phyloP scores from a whole-genome alignment of 2,329 filamentous ascomycete genomes.

The Fusarium cyanostomum region DNA sequence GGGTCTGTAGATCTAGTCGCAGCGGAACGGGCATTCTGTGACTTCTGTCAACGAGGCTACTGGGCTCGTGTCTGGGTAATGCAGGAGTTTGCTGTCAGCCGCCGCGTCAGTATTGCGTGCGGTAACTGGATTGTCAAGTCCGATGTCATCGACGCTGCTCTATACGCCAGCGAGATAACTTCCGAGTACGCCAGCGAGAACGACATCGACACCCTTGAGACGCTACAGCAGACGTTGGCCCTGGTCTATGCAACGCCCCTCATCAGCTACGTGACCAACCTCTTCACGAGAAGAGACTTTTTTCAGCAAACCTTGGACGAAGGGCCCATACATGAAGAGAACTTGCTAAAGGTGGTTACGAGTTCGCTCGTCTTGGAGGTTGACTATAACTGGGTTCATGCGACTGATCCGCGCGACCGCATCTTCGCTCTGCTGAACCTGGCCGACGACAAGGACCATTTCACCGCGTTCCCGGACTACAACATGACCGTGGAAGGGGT shows the following conservation, averaged over 20 bases:
- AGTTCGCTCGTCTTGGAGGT: slow-evolving; percentile 11
- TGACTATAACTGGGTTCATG: slow-evolving; percentile 22
- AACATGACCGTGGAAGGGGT: slow-evolving; percentile 13
- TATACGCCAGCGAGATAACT: neutral
- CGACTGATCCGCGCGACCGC: slow-evolving; percentile 23
- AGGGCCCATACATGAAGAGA: neutral
- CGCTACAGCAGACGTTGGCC: neutral
- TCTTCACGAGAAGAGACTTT: slow-evolving; percentile 7
- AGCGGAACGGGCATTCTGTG: slow-evolving; percentile 1
- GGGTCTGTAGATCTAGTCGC: neutral
- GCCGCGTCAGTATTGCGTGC: slow-evolving; percentile 12
- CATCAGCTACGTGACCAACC: slow-evolving; percentile 16
- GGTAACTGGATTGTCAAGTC: slow-evolving; percentile 5
- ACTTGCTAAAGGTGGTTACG: slow-evolving; percentile 9
- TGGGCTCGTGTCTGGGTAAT: slow-evolving; percentile 33
- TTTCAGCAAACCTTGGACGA: neutral
- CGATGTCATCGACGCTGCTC: neutral
- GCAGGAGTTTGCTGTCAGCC: slow-evolving; percentile 19
- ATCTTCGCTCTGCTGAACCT: slow-evolving; percentile 22
- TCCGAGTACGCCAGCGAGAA: neutral
- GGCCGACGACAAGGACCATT: neutral
- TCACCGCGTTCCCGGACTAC: slow-evolving; percentile 10
- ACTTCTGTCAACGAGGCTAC: slow-evolving; percentile 11
- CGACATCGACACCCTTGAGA: neutral
- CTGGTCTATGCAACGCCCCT: neutral